Evolutionary conservation across 1,284 basidiomycete species (phyloP), one percentile per base, ranked within the genome.

Genomic region (Austropuccinia psidii): DNA sequence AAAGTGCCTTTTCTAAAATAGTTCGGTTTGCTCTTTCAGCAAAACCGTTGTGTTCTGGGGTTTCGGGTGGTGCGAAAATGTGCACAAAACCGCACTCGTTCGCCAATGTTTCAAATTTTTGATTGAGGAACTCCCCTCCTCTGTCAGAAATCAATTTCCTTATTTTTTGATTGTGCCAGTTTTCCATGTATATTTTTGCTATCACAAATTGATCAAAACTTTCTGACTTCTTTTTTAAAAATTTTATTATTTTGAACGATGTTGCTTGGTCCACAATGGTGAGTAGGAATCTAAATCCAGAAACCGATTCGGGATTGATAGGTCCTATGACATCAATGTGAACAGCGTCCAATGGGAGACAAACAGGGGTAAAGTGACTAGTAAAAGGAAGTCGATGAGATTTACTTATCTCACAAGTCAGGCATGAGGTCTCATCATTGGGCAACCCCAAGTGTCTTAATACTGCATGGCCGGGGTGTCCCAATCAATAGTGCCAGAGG

Each of bases 61-160:
- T 60, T n/a, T 60, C 37, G 13, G 57, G 29, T n/a, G 29, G 31
- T 8, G 31, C 19, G 9, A 60, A 15, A 17, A 39, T 35, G 35
- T 60, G 29, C 11, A 72, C 55, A 4, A 81, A 83, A 11, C 82
- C 82, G 9, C 75, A 29, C 0, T 52, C 27, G 7, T 75, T 74
- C 2, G 81, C 78, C 45, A 78, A 80, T 0, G 70, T 75, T 13
- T 68, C 21, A 67, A 82, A 80, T 1, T 67, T 76, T 2, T 76
- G 74, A 4, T 74, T 75, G 7, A 73, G 54, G 73, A 78, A 80
- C 76, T 82, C 77, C 1, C 77, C 78, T 19, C 81, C 81, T 21
- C 79, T 78, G 76, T 84, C 80, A 11, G 50, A 52, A 1, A 54
- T 35, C 8, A 67, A 1, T 8, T 67, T 33, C n/a, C 54, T 67